Evolutionary conservation across 495 filamentous ascomycete genomes (phyloP).

Genomic region (Talaromyces ruber): DNA sequence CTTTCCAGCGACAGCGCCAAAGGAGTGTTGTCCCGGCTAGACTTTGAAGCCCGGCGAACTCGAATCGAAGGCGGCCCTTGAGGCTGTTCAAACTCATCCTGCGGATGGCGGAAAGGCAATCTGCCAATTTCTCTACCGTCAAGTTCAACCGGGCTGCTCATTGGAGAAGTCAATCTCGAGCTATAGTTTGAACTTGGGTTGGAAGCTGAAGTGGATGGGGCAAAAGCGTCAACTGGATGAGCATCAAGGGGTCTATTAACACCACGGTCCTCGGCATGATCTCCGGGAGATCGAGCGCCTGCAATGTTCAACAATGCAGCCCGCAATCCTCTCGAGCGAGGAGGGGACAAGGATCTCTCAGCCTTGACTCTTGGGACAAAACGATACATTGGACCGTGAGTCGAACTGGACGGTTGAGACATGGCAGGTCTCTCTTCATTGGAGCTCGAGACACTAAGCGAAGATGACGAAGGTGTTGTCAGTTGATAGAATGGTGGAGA

Average conservation of each 20-base stretch:
- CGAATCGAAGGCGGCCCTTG: neutral
- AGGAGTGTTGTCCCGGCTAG: constrained; percentile 5
- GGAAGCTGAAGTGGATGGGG: neutral
- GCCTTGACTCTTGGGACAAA: constrained; percentile 15
- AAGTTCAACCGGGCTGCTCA: constrained; percentile 4
- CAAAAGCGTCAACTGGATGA: neutral
- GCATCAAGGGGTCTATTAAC: neutral
- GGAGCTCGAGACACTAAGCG: constrained; percentile 13
- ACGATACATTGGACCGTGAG: constrained; percentile 9
- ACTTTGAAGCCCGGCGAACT: constrained; percentile 4
- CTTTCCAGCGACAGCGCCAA: neutral
- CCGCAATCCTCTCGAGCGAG: constrained; percentile 24
- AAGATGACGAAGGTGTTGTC: constrained; percentile 16
- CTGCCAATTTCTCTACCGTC: neutral
- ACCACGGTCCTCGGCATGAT: neutral
- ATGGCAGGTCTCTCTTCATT: constrained; percentile 17
- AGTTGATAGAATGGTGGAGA: constrained; percentile 43
- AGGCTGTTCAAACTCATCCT: neutral
- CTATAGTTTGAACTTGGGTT: constrained; percentile 6
- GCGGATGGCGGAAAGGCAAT: constrained; percentile 5
- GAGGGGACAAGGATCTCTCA: constrained; percentile 35
- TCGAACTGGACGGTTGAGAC: constrained; percentile 30
- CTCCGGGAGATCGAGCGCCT: constrained; percentile 6
- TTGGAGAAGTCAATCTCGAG: constrained; percentile 1
- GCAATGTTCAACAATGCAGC: constrained; percentile 29